Evolutionary conservation across 2,329 filamentous ascomycete genomes (phyloP).

Genomic region (Trichoderma semiorbis): DNA sequence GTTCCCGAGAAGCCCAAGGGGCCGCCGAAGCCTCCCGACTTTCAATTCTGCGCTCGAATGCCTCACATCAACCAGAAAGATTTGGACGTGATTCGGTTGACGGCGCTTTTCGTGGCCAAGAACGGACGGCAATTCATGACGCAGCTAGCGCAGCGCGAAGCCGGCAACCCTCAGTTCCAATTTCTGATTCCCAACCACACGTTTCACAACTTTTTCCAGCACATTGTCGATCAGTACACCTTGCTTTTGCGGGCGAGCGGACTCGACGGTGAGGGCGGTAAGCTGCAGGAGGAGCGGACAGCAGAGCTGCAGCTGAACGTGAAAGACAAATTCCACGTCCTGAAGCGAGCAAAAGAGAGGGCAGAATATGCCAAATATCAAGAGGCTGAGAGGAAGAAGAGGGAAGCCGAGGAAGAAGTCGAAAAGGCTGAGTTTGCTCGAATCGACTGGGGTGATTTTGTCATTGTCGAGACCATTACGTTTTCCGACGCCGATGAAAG

Average conservation of each 20-base stretch:
- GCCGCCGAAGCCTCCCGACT: constrained; percentile 79
- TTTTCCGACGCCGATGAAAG: constrained; percentile 89
- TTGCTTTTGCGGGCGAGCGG: constrained; percentile 67
- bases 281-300: constrained; percentile 68
- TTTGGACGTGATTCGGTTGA: constrained; percentile 69
- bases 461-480: constrained; percentile 89
- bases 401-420: constrained; percentile 81
- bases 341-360: constrained; percentile 77
- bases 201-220: constrained; percentile 91
- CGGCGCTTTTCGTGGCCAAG: constrained; percentile 87
- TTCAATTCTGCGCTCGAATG: constrained; percentile 93
- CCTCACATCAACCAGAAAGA: constrained; percentile 96
- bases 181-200: constrained; percentile 94
- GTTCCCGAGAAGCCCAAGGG: constrained; percentile 64
- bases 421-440: constrained; percentile 74
- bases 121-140: constrained; percentile 93
- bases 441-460: constrained; percentile 98
- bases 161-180: constrained; percentile 90
- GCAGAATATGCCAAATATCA: constrained; percentile 85
- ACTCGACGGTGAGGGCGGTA: constrained; percentile 62
- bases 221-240: constrained; percentile 92
- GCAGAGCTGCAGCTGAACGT: constrained; percentile 71
- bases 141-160: constrained; percentile 80
- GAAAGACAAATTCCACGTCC: constrained; percentile 73
- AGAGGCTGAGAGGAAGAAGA: constrained; percentile 80